These are phyloP conservation scores for Trichomonascus vanleenenianus DNA, from an alignment of 805 yeast genomes.

Conservation along the genomic window DNA sequence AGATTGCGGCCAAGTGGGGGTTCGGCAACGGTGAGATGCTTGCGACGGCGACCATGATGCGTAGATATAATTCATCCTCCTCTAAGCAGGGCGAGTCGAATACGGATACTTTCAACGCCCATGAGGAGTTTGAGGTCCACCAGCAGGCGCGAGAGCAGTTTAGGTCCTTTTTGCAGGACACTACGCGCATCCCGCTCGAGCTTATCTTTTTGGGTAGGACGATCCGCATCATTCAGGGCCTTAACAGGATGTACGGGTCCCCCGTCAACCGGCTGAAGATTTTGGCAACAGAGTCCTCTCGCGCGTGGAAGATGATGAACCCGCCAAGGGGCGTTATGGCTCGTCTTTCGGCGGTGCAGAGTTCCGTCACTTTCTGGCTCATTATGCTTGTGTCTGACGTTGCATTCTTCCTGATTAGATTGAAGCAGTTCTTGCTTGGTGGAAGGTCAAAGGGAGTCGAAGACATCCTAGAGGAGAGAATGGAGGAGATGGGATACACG, in stretches of 20 bases:
- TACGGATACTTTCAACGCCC: slow-evolving; percentile 22
- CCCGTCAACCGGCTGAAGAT: slow-evolving; percentile 68
- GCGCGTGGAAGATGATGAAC: slow-evolving; percentile 3
- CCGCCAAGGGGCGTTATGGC: slow-evolving; percentile 1
- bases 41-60: slow-evolving; percentile 46
- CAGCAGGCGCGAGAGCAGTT: slow-evolving; percentile 34
- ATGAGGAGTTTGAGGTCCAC: slow-evolving; percentile 9
- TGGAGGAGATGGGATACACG: slow-evolving; percentile 2
- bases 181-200: slow-evolving; percentile 58
- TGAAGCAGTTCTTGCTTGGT: slow-evolving; percentile 3
- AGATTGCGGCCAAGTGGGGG: slow-evolving; percentile 58
- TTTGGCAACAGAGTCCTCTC: slow-evolving; percentile 48
- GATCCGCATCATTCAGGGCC: slow-evolving; percentile 66
- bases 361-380: slow-evolving; percentile 9
- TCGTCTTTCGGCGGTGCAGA: slow-evolving; percentile 5
- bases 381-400: slow-evolving; percentile 11
- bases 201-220: slow-evolving; percentile 59
- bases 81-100: slow-evolving; percentile 10
- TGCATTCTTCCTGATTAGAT: slow-evolving; percentile 5
- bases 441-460: slow-evolving; percentile 3
- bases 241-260: slow-evolving; percentile 57
- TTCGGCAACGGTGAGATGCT: slow-evolving; percentile 56
- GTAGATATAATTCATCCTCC: slow-evolving; percentile 32
- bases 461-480: slow-evolving; percentile 13
- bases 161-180: slow-evolving; percentile 49